Percentiles rank a stretch among this genome's conserved stretches.
These are phyloP conservation scores for Hygrophila difformis DNA, from an alignment of 257 asterid species.

Conservation along the genomic window DNA sequence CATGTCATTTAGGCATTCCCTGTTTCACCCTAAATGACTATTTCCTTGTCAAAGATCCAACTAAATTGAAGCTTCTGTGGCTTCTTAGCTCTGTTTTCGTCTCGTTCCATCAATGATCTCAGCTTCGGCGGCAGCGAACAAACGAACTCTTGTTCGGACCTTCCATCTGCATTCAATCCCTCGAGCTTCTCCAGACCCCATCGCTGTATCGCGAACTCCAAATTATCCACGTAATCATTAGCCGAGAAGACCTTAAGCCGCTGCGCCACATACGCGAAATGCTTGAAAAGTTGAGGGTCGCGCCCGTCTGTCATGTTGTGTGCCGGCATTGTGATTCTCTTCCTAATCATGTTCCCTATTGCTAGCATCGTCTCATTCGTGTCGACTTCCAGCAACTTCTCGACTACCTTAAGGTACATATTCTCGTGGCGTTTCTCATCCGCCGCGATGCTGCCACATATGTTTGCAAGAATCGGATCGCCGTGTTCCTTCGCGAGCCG, in stretches of 20 bases:
- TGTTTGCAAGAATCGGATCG: slow-evolving; percentile 23
- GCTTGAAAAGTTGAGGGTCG: slow-evolving; percentile 21
- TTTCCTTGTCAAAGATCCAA: slow-evolving; percentile 27
- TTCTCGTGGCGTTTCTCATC: slow-evolving; percentile 37
- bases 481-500: slow-evolving; percentile 21
- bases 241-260: slow-evolving; percentile 17
- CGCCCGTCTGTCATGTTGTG: slow-evolving; percentile 27
- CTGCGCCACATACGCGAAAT: slow-evolving; percentile 17
- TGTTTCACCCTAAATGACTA: neutral
- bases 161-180: slow-evolving; percentile 18
- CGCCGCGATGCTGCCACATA: slow-evolving; percentile 29
- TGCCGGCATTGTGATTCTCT: slow-evolving; percentile 28
- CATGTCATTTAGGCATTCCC: too few relatives aligned
- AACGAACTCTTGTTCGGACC: slow-evolving; percentile 26
- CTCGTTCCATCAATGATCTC: slow-evolving; percentile 10
- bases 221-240: slow-evolving; percentile 19
- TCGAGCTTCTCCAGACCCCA: slow-evolving; percentile 26
- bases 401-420: slow-evolving; percentile 17
- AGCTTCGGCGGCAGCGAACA: slow-evolving; percentile 21
- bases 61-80: slow-evolving; percentile 13
- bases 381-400: slow-evolving; percentile 24
- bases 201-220: slow-evolving; percentile 24
- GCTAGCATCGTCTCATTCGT: slow-evolving; percentile 24
- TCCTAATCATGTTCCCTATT: slow-evolving; percentile 32
- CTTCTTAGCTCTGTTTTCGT: slow-evolving; percentile 17